Conservation (phyloP, 192 early-diverging fungal species). For the Cetraspora pellucida region DNA sequence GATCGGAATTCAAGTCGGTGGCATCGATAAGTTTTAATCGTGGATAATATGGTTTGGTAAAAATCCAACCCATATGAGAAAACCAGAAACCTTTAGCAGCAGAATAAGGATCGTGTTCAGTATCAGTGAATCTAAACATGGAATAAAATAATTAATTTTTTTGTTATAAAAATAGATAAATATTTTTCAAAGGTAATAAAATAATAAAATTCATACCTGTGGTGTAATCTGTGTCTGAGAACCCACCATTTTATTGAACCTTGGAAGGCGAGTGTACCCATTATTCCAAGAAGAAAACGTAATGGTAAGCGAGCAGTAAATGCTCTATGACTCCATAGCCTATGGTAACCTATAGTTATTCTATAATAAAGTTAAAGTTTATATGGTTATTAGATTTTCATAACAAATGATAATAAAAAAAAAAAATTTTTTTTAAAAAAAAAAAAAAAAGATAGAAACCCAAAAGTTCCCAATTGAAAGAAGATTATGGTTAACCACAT, state of each 20-base stretch:
- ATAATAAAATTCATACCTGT: slow-evolving; percentile 55
- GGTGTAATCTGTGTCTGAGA: slow-evolving; percentile 80
- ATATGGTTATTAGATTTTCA: not conserved
- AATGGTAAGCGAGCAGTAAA: slow-evolving; percentile 63
- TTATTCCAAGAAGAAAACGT: slow-evolving; percentile 60
- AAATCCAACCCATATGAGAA: slow-evolving; percentile 84
- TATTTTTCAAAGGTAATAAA: no score
- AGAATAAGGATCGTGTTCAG: slow-evolving; percentile 74
- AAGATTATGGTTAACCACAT: not conserved
- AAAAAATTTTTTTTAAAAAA: not conserved
- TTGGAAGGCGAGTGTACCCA: slow-evolving; percentile 71
- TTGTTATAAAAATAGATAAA: not conserved
- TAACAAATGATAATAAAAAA: not conserved
- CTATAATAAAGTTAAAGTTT: not conserved
- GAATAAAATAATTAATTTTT: no score
- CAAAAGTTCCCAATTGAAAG: not conserved
- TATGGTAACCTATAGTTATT: slow-evolving; percentile 68
- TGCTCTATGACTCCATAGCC: slow-evolving; percentile 75
- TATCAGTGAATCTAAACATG: slow-evolving; percentile 47
- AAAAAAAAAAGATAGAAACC: not conserved
- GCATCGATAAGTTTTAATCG: slow-evolving; percentile 75
- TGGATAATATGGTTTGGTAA: slow-evolving; percentile 66
- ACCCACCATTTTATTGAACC: slow-evolving; percentile 86
- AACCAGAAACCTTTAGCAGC: slow-evolving; percentile 78
- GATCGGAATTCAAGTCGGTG: slow-evolving; percentile 74